Evolutionary conservation across 768 basidiomycete species (phyloP), one percentile per base, ranked within the genome.

Genomic region (Russula griseocarnosa): DNA sequence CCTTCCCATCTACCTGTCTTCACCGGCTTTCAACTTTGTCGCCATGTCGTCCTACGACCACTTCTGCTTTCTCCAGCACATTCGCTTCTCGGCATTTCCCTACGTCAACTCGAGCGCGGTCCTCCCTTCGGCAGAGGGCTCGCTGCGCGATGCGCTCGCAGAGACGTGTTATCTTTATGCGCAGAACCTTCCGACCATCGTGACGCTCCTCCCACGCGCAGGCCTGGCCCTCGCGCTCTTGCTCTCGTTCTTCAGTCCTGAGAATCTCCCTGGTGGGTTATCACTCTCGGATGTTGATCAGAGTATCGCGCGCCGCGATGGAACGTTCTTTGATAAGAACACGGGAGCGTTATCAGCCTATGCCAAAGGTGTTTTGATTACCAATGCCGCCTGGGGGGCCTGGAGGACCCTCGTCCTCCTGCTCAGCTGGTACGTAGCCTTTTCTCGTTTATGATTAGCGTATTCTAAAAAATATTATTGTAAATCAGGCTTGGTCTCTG

Each of bases 91-190:
- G 30, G 88, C 92, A 38, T 87, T 88, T 71, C 55, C 68, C 36
- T 76, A 78, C 38, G 79, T 84, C 67, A 76, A 76, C 50, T 82
- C 79, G 60, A 76, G 79, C 69, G 67, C 66, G 3, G 52, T 60
- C 46, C 60, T 69, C 30, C 67, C 56, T 5, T 67, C 62, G 2
- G 58, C 54, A 1, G 67, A 69, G 51, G 65, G 68, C 44, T 70
- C 63, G 55, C 63, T 80, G 62, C 77, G 78, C 52, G 81, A 85
- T 65, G 81, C 81, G 61, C 76, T 94, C 50, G 88, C 93, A n/a
- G 93, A 96, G 75, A 87, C 87, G 16, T 90, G 82, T 72, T 90
- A 85, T 78, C 85, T 84, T 70, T 89, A 90, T 68, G 85, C 92
- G 1, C 94, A 96, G 77, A 92, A 94, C 71, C 73, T 88, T 40